Base-by-base conservation (phyloP, 306 rosid species). In the Castanospermum australe region DNA sequence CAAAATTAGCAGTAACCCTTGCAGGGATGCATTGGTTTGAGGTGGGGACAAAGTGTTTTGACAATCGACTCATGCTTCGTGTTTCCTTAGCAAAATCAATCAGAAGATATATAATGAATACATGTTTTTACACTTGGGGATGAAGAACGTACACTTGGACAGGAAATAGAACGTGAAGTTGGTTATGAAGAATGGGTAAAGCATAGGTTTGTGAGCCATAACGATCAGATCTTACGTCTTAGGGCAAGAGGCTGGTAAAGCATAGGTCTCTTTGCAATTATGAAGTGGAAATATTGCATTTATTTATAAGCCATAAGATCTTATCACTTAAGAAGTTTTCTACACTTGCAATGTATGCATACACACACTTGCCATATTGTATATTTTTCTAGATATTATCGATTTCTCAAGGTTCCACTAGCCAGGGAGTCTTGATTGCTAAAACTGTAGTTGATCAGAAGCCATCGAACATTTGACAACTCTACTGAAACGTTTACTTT, bases 11-110 rank as follows among this genome's bases (percentile, higher is more conserved):
- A 36, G 18, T 12, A 83, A n/a, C n/a, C n/a, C n/a, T n/a, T n/a
- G n/a, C n/a, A n/a, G n/a, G n/a, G n/a, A 84, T 60, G 72, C 79
- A 17, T 68, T 80, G 64, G 28, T 39, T 78, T 39, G 41, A 71
- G 75, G 30, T 6, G 48, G 6, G 6, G 18, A 48, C 18, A 1
- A 28, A n/a, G n/a, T n/a, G 39, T 14, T 69, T 24, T 59, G 44
- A 20, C 17, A 28, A 71, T 9, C 30, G 5, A 11, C 36, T 33
- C 24, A 36, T 21, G n/a, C 38, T 20, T 60, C 72, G 4, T 33
- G 20, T 71, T 66, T 57, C 57, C n/a, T 32, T 18, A 59, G 17
- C 11, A 56, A 41, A 11, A 9, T 17, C 42, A 15, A 50, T 18
- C 18, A 8, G 0, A 5, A 33, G 47, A 63, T n/a, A 8, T 1